These are phyloP conservation scores for Melampsora allii-populina DNA, from an alignment of 1,284 basidiomycete species.

Conservation along the genomic window DNA sequence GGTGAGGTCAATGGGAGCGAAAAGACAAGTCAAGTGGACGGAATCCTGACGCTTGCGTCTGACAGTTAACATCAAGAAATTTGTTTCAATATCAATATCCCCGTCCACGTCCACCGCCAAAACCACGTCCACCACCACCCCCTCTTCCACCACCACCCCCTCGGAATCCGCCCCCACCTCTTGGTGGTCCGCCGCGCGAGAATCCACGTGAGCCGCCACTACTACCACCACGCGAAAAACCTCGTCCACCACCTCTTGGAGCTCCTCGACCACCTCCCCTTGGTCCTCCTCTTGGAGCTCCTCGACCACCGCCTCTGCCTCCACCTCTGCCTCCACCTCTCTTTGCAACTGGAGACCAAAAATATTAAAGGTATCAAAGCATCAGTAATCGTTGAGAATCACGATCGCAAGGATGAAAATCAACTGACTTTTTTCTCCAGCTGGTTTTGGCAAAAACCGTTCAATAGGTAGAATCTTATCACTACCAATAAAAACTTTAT, in stretches of 20 bases:
- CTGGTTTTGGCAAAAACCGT: conserved; percentile 91
- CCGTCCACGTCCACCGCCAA: conserved; percentile 56
- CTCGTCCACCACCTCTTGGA: conserved; percentile 55
- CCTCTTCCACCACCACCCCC: conserved; percentile 48
- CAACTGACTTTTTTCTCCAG: conserved; percentile 62
- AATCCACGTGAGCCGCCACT: conserved; percentile 7
- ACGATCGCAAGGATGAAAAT: conserved; percentile 36
- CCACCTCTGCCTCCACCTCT: conserved; percentile 54
- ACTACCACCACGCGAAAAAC: conserved; percentile 39
- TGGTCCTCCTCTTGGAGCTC: conserved; percentile 37
- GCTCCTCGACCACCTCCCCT: conserved; percentile 57
- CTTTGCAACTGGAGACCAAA: conserved; percentile 44
- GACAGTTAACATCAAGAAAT: conserved; percentile 42
- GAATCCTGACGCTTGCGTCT: too few relatives aligned
- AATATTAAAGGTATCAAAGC: background rate
- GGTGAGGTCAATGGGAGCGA: too few relatives aligned
- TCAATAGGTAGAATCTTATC: conserved; percentile 97
- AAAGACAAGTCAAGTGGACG: too few relatives aligned
- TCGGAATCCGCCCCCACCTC: conserved; percentile 50
- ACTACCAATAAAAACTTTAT: conserved; percentile 94
- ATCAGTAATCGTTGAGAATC: conserved; percentile 36
- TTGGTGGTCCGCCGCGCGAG: conserved; percentile 38
- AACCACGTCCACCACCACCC: conserved; percentile 55
- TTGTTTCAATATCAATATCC: conserved; percentile 54
- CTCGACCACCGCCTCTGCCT: conserved; percentile 46